These are phyloP conservation scores for Albifimbria verrucaria DNA, from an alignment of 2,329 filamentous ascomycete species.

Conservation along the genomic window DNA sequence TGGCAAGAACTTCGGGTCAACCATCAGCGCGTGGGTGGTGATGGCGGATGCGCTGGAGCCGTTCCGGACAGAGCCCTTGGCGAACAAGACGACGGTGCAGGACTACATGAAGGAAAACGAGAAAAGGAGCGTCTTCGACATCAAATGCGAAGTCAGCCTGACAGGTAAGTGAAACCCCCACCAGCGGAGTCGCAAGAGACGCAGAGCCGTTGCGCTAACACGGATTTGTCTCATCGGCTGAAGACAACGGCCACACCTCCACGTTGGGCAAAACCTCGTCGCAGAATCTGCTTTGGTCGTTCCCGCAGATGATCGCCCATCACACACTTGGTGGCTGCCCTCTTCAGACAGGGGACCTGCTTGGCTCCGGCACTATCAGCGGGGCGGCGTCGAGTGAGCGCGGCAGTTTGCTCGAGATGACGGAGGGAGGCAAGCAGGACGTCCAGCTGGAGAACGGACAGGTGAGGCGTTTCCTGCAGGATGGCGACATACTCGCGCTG, in stretches of 20 bases:
- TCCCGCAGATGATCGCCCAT: slow-evolving; percentile 75
- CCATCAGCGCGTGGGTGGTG: slow-evolving; percentile 61
- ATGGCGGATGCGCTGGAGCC: slow-evolving; percentile 53
- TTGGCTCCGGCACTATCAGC: slow-evolving; percentile 51
- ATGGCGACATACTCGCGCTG: slow-evolving; percentile 42
- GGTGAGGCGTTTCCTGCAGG: slow-evolving; percentile 39
- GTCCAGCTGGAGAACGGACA: slow-evolving; percentile 37
- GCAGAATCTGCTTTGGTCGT: slow-evolving; percentile 62
- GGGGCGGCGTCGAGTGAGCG: slow-evolving; percentile 31
- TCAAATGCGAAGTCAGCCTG: slow-evolving; percentile 16
- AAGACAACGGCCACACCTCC: background rate
- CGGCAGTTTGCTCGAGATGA: slow-evolving; percentile 44
- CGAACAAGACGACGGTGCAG: slow-evolving; percentile 30
- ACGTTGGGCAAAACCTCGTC: background rate
- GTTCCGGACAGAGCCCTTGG: slow-evolving; percentile 14
- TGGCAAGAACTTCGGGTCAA: slow-evolving; percentile 58
- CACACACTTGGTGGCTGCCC: slow-evolving; percentile 70
- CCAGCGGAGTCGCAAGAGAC: background rate
- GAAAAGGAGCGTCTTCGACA: slow-evolving; percentile 31
- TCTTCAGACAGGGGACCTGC: slow-evolving; percentile 65
- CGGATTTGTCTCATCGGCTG: background rate
- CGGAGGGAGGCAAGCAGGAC: slow-evolving; percentile 40
- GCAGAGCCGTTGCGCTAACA: slow-evolving; percentile 8
- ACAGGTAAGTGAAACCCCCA: background rate
- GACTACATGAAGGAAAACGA: slow-evolving; percentile 53